Evolutionary conservation across 2,329 filamentous ascomycete species (phyloP).

Genomic region (Onygenales sp.): DNA sequence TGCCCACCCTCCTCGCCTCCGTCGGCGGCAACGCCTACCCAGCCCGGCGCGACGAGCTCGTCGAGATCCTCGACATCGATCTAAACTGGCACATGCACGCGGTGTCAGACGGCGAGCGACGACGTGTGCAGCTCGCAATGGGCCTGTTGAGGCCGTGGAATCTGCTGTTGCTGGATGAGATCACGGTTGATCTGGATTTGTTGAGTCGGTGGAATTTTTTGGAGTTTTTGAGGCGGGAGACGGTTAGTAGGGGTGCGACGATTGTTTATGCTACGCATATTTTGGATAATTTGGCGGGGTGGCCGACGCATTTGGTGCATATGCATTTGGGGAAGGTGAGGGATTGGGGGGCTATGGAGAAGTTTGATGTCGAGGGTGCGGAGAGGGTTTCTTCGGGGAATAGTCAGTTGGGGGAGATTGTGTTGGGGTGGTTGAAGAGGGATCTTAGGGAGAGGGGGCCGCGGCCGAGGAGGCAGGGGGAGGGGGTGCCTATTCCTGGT

Average conservation of each 20-base stretch:
- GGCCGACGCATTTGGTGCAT: slow-evolving; percentile 92
- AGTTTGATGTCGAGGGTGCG: slow-evolving; percentile 54
- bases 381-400: slow-evolving; percentile 55
- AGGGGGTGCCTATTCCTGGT: slow-evolving; percentile 20
- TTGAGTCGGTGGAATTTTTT: slow-evolving; percentile 78
- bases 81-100: slow-evolving; percentile 90
- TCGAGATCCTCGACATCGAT: slow-evolving; percentile 85
- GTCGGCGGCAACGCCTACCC: slow-evolving; percentile 82
- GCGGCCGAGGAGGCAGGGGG: slow-evolving; percentile 49
- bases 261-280: slow-evolving; percentile 98
- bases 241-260: slow-evolving; percentile 69
- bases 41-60: slow-evolving; percentile 73
- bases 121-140: slow-evolving; percentile 93
- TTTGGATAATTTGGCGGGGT: slow-evolving; percentile 83
- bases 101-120: slow-evolving; percentile 83
- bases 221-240: slow-evolving; percentile 76
- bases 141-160: slow-evolving; percentile 85
- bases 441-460: slow-evolving; percentile 74
- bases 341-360: slow-evolving; percentile 69
- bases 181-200: slow-evolving; percentile 92
- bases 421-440: slow-evolving; percentile 74
- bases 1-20: slow-evolving; percentile 70
- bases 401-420: slow-evolving; percentile 75
- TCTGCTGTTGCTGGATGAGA: slow-evolving; percentile 85
- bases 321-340: slow-evolving; percentile 86